phyloP scores from a whole-genome alignment of 306 rosid genomes.

The Lithocarpus polystachyus region DNA sequence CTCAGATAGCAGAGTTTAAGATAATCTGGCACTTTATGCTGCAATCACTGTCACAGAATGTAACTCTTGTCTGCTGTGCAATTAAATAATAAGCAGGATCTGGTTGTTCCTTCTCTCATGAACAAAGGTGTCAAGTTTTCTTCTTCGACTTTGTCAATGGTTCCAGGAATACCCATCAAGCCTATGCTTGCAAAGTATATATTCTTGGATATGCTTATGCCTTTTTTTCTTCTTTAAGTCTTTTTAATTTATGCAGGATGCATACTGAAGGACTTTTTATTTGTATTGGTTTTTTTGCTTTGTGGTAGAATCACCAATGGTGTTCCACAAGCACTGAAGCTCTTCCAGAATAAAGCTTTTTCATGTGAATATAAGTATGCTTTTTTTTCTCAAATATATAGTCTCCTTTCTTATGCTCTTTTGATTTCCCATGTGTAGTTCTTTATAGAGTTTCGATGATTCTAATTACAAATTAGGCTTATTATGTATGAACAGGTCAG shows the following conservation, averaged over 20 bases:
- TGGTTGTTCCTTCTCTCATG: constrained; percentile 77
- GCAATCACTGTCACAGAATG: constrained; percentile 9
- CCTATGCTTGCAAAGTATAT: constrained; percentile 96
- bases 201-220: constrained; percentile 11
- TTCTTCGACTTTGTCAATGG: constrained; percentile 75
- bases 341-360: constrained; percentile 74
- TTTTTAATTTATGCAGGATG: constrained; percentile 18
- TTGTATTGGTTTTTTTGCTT: constrained; percentile 4
- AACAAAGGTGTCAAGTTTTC: constrained; percentile 70
- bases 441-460: not conserved
- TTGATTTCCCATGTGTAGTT: not conserved
- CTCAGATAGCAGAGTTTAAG: not conserved
- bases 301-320: constrained; percentile 77
- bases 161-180: constrained; percentile 90
- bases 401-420: constrained; percentile 5
- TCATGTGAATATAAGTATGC: constrained; percentile 90
- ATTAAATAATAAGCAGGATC: constrained; percentile 57
- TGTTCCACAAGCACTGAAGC: constrained; percentile 74
- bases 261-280: constrained; percentile 13
- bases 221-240: not conserved
- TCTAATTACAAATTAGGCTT: not conserved
- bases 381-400: constrained; percentile 3
- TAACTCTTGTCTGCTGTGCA: constrained; percentile 13
- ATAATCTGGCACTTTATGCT: not conserved
- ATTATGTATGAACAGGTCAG: not conserved